phyloP scores from a whole-genome alignment of 192 early-diverging fungal genomes.

The Pilaira anomala region DNA sequence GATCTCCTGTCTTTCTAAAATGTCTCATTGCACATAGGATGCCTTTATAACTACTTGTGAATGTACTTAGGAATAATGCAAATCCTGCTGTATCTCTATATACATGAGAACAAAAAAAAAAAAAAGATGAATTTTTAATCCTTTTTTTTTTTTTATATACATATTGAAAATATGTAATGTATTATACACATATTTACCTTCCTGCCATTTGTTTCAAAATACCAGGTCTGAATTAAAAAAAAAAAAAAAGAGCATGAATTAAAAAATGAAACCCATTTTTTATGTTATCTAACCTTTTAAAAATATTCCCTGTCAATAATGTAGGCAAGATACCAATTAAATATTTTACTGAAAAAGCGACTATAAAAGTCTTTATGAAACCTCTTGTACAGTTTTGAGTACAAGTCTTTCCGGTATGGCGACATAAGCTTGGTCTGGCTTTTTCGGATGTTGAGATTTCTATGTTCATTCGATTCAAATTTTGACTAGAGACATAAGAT shows the following conservation, averaged over 20 bases:
- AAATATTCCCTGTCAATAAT: constrained; percentile 50
- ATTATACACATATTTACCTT: constrained; percentile 31
- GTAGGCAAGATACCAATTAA: constrained; percentile 51
- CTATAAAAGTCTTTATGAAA: constrained; percentile 58
- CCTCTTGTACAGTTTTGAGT: constrained; percentile 62
- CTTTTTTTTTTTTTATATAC: no score
- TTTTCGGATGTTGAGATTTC: constrained; percentile 34
- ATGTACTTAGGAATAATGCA: constrained; percentile 62
- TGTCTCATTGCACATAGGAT: constrained; percentile 60
- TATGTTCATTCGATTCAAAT: constrained; percentile 37
- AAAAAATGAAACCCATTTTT: constrained; percentile 4
- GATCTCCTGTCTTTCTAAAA: constrained; percentile 33
- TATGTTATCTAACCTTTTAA: no score
- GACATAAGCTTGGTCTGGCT: constrained; percentile 38
- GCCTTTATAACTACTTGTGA: constrained; percentile 62
- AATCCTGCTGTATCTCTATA: constrained; percentile 59
- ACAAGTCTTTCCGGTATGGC: constrained; percentile 63
- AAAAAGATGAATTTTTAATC: background rate
- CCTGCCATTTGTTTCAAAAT: constrained; percentile 47
- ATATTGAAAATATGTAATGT: no score
- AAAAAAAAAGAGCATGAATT: background rate
- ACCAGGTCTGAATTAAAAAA: constrained; percentile 30
- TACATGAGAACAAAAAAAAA: background rate
- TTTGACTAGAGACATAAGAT: constrained; percentile 37
- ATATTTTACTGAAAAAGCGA: constrained; percentile 61